Base-by-base conservation (phyloP, 108 stramenopile genomes). In the Nitzschia putrida region DNA sequence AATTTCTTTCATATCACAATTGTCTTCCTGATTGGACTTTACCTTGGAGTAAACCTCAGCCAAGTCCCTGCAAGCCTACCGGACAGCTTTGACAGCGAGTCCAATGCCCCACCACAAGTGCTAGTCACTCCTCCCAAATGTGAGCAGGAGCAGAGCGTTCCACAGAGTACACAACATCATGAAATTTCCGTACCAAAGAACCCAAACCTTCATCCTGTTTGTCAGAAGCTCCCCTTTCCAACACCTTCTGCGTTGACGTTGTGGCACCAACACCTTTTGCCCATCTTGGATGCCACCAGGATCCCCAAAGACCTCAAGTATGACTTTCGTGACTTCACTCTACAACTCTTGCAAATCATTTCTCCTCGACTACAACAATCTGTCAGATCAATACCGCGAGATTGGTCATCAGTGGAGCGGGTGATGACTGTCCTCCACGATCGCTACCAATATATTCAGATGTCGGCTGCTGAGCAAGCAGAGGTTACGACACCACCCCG, bases 401-500 rank as follows among this genome's bases (percentile, higher is more conserved):
- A 76, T 8, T 69, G 71, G 74, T 39, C 25, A 20, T 64, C 71
- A 14, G 24, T 81, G 26, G 56, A 73, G 42, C 53, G 55, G 18
- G 66, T 58, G 1, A 59, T 77, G 34, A 66, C 56, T 13, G 44
- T 69, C 25, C 55, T 44, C 11, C 65, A 52, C 43, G 65, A 73
- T 38, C 53, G 74, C 18, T 60, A 71, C 25, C 13, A 73, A 9
- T 67, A 72, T 69, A 39, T 67, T 20, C 50, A 66, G 58, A 29
- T 56, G 20, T 34, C 60, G 0, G 8, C 29, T 66, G 0, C 21
- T 49, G 59, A 70, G 21, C 67, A 58, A 49, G n/a, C 41, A 12
- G 52, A 47, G 64, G 57, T 45, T 22, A 14, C 40, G 47, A 25
- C 14, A 43, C 58, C 74, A 53, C 85, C 89, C 39, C 85, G 86